phyloP scores from a whole-genome alignment of 78 protist species.

The Planoprotostelium fungivorum region DNA sequence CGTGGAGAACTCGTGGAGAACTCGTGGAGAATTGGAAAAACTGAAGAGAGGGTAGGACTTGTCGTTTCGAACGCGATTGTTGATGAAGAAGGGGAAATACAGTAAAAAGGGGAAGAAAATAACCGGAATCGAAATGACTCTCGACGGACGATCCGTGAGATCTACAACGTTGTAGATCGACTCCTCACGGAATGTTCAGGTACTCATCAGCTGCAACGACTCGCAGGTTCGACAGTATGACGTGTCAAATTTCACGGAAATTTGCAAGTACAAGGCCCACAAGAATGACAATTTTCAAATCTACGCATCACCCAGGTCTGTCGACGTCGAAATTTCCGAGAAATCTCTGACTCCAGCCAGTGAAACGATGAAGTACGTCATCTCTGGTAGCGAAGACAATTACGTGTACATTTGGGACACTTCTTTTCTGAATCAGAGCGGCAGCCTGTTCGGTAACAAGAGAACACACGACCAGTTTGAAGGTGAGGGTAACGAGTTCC shows the following conservation, averaged over 20 bases:
- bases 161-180: background rate
- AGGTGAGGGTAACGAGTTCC: background rate
- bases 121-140: background rate
- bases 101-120: background rate
- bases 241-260: background rate
- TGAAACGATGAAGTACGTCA: background rate
- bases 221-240: background rate
- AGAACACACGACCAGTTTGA: background rate
- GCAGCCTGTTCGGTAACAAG: background rate
- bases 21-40: too few relatives aligned
- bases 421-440: background rate
- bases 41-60: too few relatives aligned
- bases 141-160: background rate
- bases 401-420: background rate
- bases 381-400: background rate
- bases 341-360: background rate
- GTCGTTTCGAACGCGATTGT: too few relatives aligned
- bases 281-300: background rate
- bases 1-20: too few relatives aligned
- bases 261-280: background rate
- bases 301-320: background rate
- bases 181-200: background rate
- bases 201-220: background rate
- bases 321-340: background rate
- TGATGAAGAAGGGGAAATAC: background rate